Percentiles rank a stretch among this genome's conserved stretches.
Evolutionary conservation across 306 rosid species (phyloP).

Genomic region (Geum urbanum): DNA sequence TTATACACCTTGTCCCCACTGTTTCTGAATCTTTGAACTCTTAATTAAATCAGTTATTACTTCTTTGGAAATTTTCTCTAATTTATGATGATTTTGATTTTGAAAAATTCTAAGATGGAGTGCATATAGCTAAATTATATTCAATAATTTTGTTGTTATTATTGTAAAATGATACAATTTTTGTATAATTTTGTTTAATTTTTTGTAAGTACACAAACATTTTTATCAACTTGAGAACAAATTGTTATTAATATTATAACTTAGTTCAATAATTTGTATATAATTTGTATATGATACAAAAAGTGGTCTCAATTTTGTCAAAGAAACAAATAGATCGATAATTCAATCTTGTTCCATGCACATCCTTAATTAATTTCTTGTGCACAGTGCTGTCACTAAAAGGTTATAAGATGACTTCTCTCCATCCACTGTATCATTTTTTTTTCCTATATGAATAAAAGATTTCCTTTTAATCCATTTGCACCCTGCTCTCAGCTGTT

Average conservation of each 20-base stretch:
- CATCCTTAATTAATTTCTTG: conserved; percentile 18
- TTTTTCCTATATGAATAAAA: conserved; percentile 53
- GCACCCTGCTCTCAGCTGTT: conserved; percentile 75
- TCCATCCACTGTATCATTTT: conserved; percentile 52
- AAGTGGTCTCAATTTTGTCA: too few relatives aligned
- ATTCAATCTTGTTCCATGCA: conserved; percentile 13
- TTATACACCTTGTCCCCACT: not conserved
- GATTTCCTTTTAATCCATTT: conserved; percentile 68
- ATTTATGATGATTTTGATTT: conserved; percentile 7
- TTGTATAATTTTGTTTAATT: too few relatives aligned
- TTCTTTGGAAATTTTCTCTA: not conserved
- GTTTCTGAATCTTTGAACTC: not conserved
- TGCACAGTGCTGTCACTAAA: conserved; percentile 26
- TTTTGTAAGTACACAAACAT: too few relatives aligned
- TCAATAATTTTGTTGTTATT: too few relatives aligned
- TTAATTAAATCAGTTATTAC: not conserved
- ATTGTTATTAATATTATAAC: too few relatives aligned
- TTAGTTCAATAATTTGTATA: too few relatives aligned
- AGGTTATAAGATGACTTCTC: conserved; percentile 39
- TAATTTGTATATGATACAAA: too few relatives aligned
- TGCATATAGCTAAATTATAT: too few relatives aligned
- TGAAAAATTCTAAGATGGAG: too few relatives aligned
- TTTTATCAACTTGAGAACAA: too few relatives aligned
- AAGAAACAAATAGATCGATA: not conserved
- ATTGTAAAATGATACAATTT: too few relatives aligned